Conservation (phyloP, 2,329 filamentous ascomycete genomes). For the Byssochlamys sp. region DNA sequence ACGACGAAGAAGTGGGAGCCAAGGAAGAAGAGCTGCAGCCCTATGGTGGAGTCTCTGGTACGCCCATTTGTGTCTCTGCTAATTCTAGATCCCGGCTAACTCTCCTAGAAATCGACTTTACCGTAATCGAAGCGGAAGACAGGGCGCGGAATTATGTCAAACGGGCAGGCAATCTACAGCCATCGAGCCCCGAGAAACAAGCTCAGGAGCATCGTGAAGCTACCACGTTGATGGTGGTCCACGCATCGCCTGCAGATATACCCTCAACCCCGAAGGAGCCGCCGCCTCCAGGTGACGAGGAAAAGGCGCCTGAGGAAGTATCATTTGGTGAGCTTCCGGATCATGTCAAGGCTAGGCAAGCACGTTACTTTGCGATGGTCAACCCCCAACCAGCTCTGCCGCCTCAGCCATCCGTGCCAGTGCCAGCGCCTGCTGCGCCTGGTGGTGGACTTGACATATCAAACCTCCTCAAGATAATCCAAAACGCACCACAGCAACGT, state of each 20-base stretch:
- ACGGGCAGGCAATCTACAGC: conserved; percentile 31
- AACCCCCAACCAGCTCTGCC: conserved; percentile 22
- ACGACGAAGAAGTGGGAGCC: conserved; percentile 47
- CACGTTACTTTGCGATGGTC: conserved; percentile 30
- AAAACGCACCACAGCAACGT: conserved; percentile 22
- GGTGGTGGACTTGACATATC: conserved; percentile 29
- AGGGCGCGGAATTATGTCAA: conserved; percentile 31
- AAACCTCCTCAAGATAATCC: conserved; percentile 33
- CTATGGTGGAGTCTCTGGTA: conserved; percentile 27
- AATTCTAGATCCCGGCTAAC: conserved; percentile 7
- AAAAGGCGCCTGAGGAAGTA: conserved; percentile 24
- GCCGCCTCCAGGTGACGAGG: conserved; percentile 28
- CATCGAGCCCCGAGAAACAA: conserved; percentile 32
- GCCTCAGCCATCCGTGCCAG: conserved; percentile 13
- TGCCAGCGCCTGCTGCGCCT: conserved; percentile 6
- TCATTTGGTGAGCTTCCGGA: conserved; percentile 37
- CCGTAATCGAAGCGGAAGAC: conserved; percentile 24
- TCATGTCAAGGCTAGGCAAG: conserved; percentile 34
- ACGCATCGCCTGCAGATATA: conserved; percentile 37
- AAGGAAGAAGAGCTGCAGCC: conserved; percentile 33
- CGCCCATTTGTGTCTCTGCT: conserved; percentile 8
- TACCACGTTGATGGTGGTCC: conserved; percentile 40
- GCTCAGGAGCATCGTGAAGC: conserved; percentile 39
- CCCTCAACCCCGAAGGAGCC: conserved; percentile 41
- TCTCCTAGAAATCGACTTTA: conserved; percentile 30